Conservation (phyloP, 192 early-diverging fungal species). For the Coemansia sp. region DNA sequence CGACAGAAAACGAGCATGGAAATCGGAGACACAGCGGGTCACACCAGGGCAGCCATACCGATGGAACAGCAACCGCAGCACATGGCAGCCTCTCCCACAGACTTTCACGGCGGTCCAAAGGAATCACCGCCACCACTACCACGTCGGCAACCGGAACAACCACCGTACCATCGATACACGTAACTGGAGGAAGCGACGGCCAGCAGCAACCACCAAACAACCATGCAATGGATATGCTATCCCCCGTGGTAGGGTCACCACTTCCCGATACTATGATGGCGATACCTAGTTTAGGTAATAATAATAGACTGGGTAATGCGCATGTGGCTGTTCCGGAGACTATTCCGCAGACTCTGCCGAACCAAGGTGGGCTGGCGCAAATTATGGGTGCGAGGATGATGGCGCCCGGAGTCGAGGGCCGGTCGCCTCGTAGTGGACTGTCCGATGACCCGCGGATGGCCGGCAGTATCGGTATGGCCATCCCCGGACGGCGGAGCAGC, state of each 20-base stretch:
- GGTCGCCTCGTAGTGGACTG: conserved; percentile 45
- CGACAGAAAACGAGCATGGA: conserved; percentile 34
- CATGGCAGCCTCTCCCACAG: conserved; percentile 33
- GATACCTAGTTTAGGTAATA: conserved; percentile 3
- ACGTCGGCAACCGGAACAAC: conserved; percentile 23
- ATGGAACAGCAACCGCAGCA: conserved; percentile 13
- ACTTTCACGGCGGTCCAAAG: conserved; percentile 44
- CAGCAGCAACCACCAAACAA: conserved; percentile 9
- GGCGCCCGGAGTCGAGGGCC: conserved; percentile 30
- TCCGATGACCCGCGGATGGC: conserved; percentile 28
- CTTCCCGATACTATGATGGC: conserved; percentile 34
- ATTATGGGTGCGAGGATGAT: conserved; percentile 52
- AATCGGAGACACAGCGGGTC: conserved; percentile 30
- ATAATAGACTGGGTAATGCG: neutral
- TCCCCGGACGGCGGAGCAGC: conserved; percentile 3
- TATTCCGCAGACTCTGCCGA: conserved; percentile 54
- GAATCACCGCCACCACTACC: neutral
- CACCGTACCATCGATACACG: conserved; percentile 28
- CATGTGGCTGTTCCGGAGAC: conserved; percentile 48
- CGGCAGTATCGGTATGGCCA: conserved; percentile 1
- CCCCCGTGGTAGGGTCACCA: conserved; percentile 52
- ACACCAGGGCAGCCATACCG: conserved; percentile 19
- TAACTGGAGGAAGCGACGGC: conserved; percentile 7
- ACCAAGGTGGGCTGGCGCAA: conserved; percentile 49
- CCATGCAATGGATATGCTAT: conserved; percentile 45